A percentile compares a stretch with the other conserved stretches of the same genome.
These are phyloP conservation scores for Dictyostelium intermedium DNA, from an alignment of 78 protist genomes.

Conservation along the genomic window DNA sequence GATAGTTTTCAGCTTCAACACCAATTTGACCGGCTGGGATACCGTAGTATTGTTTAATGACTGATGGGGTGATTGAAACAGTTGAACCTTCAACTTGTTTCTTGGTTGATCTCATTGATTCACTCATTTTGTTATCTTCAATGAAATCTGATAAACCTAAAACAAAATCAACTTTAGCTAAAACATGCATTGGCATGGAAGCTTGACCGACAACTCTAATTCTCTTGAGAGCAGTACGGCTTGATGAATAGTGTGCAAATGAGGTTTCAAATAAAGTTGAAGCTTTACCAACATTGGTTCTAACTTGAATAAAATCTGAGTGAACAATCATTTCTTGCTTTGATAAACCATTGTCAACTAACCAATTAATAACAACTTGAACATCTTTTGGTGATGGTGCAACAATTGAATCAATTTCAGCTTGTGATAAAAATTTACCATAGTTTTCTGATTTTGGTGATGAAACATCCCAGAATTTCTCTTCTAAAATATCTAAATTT, in stretches of 20 bases:
- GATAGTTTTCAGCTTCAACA: conserved; percentile 11
- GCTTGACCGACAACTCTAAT: conserved; percentile 46
- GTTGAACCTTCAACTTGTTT: neutral
- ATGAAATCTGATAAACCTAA: conserved; percentile 74
- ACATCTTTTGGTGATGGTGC: conserved; percentile 31
- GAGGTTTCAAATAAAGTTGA: conserved; percentile 14
- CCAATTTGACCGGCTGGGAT: conserved; percentile 31
- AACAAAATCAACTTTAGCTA: conserved; percentile 66
- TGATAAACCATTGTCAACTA: neutral
- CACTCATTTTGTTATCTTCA: conserved; percentile 27
- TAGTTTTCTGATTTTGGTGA: conserved; percentile 69
- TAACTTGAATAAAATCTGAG: conserved; percentile 63
- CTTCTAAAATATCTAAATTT: conserved; percentile 44
- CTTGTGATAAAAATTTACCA: conserved; percentile 54
- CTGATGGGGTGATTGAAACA: conserved; percentile 48
- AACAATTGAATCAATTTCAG: conserved; percentile 30
- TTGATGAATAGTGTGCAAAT: conserved; percentile 3
- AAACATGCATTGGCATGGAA: conserved; percentile 27
- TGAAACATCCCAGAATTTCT: conserved; percentile 58
- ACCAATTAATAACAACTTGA: conserved; percentile 27
- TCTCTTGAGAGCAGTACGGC: neutral
- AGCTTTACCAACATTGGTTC: conserved; percentile 34
- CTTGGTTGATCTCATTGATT: neutral
- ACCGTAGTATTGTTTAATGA: conserved; percentile 45
- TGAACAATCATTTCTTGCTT: conserved; percentile 28